Conservation (phyloP, 1,284 basidiomycete genomes). For the Ceraceosorus bombacis region DNA sequence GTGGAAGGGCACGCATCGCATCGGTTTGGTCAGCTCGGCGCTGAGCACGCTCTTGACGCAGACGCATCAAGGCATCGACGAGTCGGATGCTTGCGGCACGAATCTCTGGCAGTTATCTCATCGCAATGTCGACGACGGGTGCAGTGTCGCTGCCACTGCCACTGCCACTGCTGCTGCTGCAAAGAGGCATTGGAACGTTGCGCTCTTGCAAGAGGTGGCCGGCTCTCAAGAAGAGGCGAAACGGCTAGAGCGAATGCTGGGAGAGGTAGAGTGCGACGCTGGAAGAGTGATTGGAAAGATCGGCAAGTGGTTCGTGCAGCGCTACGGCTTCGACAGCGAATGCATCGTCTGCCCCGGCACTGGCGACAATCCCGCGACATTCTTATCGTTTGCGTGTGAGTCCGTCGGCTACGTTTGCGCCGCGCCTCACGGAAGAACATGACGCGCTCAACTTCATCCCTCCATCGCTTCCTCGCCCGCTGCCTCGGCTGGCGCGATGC, state of each 20-base stretch:
- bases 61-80: slow-evolving; percentile 57
- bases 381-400: slow-evolving; percentile 58
- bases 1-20: slow-evolving; percentile 62
- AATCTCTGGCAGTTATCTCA: slow-evolving; percentile 57
- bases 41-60: slow-evolving; percentile 67
- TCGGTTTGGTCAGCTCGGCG: slow-evolving; percentile 76
- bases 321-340: slow-evolving; percentile 69
- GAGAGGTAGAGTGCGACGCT: slow-evolving; percentile 64
- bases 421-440: too few relatives aligned
- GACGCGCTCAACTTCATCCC: too few relatives aligned
- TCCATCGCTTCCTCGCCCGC: too few relatives aligned
- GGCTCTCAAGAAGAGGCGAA: slow-evolving; percentile 49
- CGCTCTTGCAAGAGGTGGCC: slow-evolving; percentile 16
- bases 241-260: slow-evolving; percentile 65
- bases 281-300: slow-evolving; percentile 64
- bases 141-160: neutral
- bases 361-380: slow-evolving; percentile 83
- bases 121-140: too few relatives aligned
- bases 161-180: too few relatives aligned
- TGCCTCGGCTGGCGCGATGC: slow-evolving; percentile 3
- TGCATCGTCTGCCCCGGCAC: slow-evolving; percentile 78
- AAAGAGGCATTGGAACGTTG: slow-evolving; percentile 29
- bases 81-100: slow-evolving; percentile 81
- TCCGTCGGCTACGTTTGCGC: neutral
- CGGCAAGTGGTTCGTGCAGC: slow-evolving; percentile 63